phyloP scores from a whole-genome alignment of 345 rosid species.

The Erysimum cheiranthoides region DNA sequence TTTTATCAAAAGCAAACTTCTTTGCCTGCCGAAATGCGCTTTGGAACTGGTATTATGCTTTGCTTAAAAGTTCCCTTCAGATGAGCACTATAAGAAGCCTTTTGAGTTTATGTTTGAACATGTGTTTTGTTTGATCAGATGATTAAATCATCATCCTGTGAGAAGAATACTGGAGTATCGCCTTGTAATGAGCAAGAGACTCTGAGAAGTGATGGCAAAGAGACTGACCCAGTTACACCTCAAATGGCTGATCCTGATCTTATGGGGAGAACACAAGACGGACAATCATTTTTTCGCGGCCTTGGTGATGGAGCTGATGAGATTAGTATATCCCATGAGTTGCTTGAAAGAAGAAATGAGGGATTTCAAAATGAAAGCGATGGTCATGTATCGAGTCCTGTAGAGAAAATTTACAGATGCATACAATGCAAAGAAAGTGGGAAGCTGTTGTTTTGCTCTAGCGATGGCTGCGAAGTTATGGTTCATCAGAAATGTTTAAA shows the following conservation, averaged over 20 bases:
- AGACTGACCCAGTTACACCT: conserved; percentile 21
- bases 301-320: conserved; percentile 19
- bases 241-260: conserved; percentile 6
- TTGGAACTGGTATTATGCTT: conserved; percentile 43
- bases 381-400: conserved; percentile 20
- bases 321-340: background rate
- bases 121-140: conserved; percentile 31
- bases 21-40: conserved; percentile 40
- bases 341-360: conserved; percentile 5
- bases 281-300: background rate
- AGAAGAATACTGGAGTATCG: conserved; percentile 14
- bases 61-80: background rate
- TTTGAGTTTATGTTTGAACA: conserved; percentile 6
- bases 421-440: conserved; percentile 43
- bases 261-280: background rate
- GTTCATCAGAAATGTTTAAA: conserved; percentile 53
- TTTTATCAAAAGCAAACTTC: conserved; percentile 33
- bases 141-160: conserved; percentile 26
- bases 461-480: conserved; percentile 51
- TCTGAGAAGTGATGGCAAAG: conserved; percentile 17
- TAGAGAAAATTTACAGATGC: conserved; percentile 33
- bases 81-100: background rate
- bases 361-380: background rate
- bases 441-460: conserved; percentile 52
- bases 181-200: conserved; percentile 11